Evolutionary conservation across 2,329 filamentous ascomycete genomes (phyloP).

Genomic region (Aspergillus sergii): DNA sequence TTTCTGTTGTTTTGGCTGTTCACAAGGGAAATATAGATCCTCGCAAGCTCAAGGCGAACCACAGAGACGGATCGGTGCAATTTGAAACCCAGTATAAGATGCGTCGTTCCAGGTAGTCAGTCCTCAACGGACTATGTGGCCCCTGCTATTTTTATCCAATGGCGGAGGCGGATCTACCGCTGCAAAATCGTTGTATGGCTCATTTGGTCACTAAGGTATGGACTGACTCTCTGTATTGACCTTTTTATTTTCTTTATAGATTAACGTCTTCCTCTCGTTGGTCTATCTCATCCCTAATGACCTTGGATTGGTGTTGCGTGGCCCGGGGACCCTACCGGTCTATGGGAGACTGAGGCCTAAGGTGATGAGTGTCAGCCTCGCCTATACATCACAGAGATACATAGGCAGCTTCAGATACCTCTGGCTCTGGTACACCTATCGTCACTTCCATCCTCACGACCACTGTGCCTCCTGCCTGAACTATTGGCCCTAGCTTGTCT

Average conservation of each 20-base stretch:
- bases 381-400: constrained; percentile 5
- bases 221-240: not conserved
- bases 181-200: constrained; percentile 1
- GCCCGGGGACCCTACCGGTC: constrained; percentile 1
- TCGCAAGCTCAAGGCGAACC: not conserved
- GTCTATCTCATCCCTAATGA: not conserved
- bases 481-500: constrained; percentile 3
- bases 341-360: not conserved
- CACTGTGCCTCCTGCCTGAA: not conserved
- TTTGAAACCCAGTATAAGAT: constrained; percentile 1
- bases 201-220: not conserved
- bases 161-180: constrained; percentile 3
- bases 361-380: constrained; percentile 3
- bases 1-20: not conserved
- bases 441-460: not conserved
- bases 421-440: not conserved
- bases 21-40: not conserved
- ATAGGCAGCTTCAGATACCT: not conserved
- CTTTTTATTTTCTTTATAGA: not conserved
- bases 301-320: constrained; percentile 2
- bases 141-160: constrained; percentile 9
- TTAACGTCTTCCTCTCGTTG: not conserved
- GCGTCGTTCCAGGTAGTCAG: not conserved
- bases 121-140: not conserved
- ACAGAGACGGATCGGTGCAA: not conserved